Percentiles rank a stretch among this genome's conserved stretches.
These are phyloP conservation scores for Monilinia polystroma DNA, from an alignment of 2,329 filamentous ascomycete genomes.

Conservation along the genomic window DNA sequence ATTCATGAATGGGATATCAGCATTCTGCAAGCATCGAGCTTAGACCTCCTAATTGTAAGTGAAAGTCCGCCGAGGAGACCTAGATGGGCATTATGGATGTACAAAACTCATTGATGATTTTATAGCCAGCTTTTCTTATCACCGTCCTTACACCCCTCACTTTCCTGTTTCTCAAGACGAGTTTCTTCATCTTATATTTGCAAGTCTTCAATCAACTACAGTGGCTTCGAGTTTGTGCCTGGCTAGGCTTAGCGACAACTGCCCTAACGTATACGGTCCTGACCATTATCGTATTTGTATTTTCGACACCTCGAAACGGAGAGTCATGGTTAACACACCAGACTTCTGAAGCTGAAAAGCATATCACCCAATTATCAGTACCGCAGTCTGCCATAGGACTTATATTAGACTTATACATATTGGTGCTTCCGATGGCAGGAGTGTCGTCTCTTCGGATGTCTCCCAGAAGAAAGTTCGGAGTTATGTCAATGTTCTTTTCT, in stretches of 20 bases:
- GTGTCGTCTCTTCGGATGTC: background rate
- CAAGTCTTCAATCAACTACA: slow-evolving; percentile 1
- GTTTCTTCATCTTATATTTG: slow-evolving; percentile 7
- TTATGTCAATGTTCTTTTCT: slow-evolving; percentile 10
- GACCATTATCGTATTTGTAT: slow-evolving; percentile 4
- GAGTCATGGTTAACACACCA: background rate
- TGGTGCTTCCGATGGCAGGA: background rate
- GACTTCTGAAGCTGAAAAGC: background rate
- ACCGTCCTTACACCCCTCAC: background rate
- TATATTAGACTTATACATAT: slow-evolving; percentile 11
- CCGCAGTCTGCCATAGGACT: slow-evolving; percentile 2
- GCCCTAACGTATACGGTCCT: slow-evolving; percentile 1
- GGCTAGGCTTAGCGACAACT: background rate
- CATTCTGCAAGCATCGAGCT: background rate
- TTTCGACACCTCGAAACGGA: background rate
- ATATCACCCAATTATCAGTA: background rate
- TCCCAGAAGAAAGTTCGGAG: background rate
- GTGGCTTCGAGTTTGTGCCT: slow-evolving; percentile 10
- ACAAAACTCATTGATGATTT: background rate
- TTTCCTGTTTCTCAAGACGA: slow-evolving; percentile 8
- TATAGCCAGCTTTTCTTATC: background rate
- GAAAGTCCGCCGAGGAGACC: background rate
- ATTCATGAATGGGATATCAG: slow-evolving; percentile 8
- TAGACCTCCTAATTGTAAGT: slow-evolving; percentile 2
- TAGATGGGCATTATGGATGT: background rate